Conservation (phyloP, 1,139 yeast species). For the Geotrichum histeridarum region DNA sequence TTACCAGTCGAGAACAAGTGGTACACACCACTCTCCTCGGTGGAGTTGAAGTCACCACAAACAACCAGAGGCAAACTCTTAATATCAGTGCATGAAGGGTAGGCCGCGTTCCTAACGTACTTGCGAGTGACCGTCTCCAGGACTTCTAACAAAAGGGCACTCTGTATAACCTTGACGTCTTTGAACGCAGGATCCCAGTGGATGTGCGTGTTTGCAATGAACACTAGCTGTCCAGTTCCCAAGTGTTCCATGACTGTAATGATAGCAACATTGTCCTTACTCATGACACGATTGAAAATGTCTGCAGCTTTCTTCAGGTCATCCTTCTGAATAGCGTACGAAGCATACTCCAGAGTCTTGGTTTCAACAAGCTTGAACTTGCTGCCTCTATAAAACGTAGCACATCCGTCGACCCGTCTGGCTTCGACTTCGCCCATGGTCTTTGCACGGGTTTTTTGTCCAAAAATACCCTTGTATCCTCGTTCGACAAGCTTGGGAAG, state of each 20-base stretch:
- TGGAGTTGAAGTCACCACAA: conserved; percentile 95
- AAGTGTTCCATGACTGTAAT: conserved; percentile 68
- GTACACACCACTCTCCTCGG: conserved; percentile 82
- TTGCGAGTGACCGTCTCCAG: conserved; percentile 59
- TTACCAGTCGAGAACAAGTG: conserved; percentile 77
- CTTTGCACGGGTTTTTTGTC: conserved; percentile 85
- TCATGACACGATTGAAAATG: conserved; percentile 91
- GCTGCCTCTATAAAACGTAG: conserved; percentile 69
- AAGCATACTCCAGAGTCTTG: conserved; percentile 76
- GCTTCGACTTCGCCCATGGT: conserved; percentile 82
- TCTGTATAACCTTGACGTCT: conserved; percentile 96
- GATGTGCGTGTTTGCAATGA: conserved; percentile 81
- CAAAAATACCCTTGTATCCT: conserved; percentile 80
- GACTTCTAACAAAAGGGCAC: conserved; percentile 86
- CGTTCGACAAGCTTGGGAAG: conserved; percentile 60
- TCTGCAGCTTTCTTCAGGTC: conserved; percentile 91
- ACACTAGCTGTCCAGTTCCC: conserved; percentile 60
- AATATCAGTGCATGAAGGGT: conserved; percentile 45
- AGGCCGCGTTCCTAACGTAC: conserved; percentile 36
- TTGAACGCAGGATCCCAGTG: conserved; percentile 98
- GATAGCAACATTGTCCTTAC: conserved; percentile 87
- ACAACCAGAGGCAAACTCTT: conserved; percentile 70
- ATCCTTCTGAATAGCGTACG: conserved; percentile 81
- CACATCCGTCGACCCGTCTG: conserved; percentile 95
- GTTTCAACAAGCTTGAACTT: conserved; percentile 69